These are phyloP conservation scores for Saturnispora zaruensis DNA, from an alignment of 805 yeast species.

Conservation along the genomic window DNA sequence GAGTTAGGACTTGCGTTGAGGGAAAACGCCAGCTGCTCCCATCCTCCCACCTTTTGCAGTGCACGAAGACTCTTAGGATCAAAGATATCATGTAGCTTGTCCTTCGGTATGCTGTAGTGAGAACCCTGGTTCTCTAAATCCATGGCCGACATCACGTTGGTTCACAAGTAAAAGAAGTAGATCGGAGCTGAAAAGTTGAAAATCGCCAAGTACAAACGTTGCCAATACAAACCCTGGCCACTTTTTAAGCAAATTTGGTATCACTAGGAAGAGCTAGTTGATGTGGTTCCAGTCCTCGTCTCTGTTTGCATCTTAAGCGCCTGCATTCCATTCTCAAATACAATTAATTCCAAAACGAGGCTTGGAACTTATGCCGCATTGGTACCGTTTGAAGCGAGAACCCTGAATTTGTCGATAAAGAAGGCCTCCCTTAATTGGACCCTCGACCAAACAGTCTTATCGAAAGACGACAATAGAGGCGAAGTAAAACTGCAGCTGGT, in stretches of 20 bases:
- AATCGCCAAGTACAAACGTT: neutral
- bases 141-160: neutral
- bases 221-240: neutral
- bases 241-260: neutral
- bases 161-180: neutral
- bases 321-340: neutral
- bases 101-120: slow-evolving; percentile 21
- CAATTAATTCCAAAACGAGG: slow-evolving; percentile 1
- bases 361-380: neutral
- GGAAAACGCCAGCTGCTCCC: slow-evolving; percentile 26
- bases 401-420: neutral
- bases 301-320: neutral
- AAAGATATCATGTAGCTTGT: slow-evolving; percentile 41
- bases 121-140: slow-evolving; percentile 13
- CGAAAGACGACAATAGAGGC: neutral
- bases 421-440: neutral
- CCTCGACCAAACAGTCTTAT: neutral
- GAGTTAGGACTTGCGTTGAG: slow-evolving; percentile 29
- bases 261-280: neutral
- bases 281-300: neutral
- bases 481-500: neutral
- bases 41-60: slow-evolving; percentile 39
- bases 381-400: neutral
- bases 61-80: slow-evolving; percentile 51
- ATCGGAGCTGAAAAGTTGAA: neutral